Base-by-base conservation (phyloP, 2,329 filamentous ascomycete species). In the Taxawa tesnikishii region DNA sequence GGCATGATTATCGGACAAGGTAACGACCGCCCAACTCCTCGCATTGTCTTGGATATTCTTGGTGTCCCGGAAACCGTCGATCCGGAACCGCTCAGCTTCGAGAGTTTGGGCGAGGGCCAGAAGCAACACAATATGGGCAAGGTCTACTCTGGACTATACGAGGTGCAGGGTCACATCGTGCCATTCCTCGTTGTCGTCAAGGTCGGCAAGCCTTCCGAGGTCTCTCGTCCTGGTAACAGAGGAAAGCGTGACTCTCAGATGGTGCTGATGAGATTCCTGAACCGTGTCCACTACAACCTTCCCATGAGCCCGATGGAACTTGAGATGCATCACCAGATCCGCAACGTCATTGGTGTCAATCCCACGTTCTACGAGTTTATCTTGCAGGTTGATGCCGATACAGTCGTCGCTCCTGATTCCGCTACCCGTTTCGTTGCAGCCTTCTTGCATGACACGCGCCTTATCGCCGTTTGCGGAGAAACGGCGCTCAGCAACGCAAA, bases 71-170 rank as follows among this genome's bases (percentile, higher is more conserved):
- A 94, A 46, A 83, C 79, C 2, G 82, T 94, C 11, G 88, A 98
- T 50, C 90, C 92, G 1, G 88, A 96, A 54, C 84, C 90, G 3
- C 68, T 98, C 36, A 94, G 85, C 67, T 98, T 98, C 47, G 88
- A 98, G 55, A 88, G 84, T 51, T 72, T 98, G 21, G 90, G 90
- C 37, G 88, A 96, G 59, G 90, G 90, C 53, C 74, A 81, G 61
- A 94, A 93, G 63, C 90, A 96, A 58, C 90, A 96, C 67, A 98
- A 98, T 59, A 96, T 96, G 88, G 90, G 83, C 58, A 98, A 98
- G 60, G 76, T 94, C 43, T 98, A 98, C 61, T 94, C 90, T 13
- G 90, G 90, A 50, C 68, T 98, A 4, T 98, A 98, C 55, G 90
- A 98, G 60, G 87, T 94, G 5, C 83, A 94, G 52, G 90, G 90